phyloP scores from a whole-genome alignment of 2,329 filamentous ascomycete species.

The Chaetomiaceae sp. region DNA sequence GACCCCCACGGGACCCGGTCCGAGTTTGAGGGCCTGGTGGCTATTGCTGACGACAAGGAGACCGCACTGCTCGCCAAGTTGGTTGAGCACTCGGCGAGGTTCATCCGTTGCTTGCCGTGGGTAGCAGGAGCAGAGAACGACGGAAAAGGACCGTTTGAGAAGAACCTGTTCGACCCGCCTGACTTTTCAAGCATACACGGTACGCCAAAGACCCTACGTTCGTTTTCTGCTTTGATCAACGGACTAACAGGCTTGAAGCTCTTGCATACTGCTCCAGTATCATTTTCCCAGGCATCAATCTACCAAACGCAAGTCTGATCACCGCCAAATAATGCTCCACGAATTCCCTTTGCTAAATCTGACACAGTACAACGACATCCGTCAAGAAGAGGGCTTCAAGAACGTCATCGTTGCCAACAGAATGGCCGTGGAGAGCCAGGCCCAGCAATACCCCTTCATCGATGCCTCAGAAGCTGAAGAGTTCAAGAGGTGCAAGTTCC shows the following conservation, averaged over 20 bases:
- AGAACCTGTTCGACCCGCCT: slow-evolving; percentile 64
- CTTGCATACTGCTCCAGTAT: slow-evolving; percentile 42
- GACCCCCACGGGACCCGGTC: slow-evolving; percentile 55
- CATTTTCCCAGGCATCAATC: slow-evolving; percentile 39
- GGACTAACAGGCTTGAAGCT: slow-evolving; percentile 32
- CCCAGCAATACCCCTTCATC: slow-evolving; percentile 50
- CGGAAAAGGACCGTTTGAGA: slow-evolving; percentile 58
- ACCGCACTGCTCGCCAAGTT: slow-evolving; percentile 55
- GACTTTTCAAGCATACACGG: slow-evolving; percentile 71
- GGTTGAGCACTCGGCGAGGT: slow-evolving; percentile 57
- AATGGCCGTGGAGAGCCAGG: slow-evolving; percentile 47
- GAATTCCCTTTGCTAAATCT: too few species aligned
- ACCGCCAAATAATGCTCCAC: too few species aligned
- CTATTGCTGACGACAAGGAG: slow-evolving; percentile 60
- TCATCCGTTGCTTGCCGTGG: slow-evolving; percentile 68
- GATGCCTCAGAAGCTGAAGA: slow-evolving; percentile 53
- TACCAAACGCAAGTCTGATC: slow-evolving; percentile 29
- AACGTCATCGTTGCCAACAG: slow-evolving; percentile 56
- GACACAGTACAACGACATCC: slow-evolving; percentile 48
- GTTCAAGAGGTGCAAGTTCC: slow-evolving; percentile 59
- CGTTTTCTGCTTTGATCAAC: too few species aligned
- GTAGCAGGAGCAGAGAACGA: slow-evolving; percentile 36
- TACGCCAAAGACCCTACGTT: slow-evolving; percentile 31
- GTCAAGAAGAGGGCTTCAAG: slow-evolving; percentile 59
- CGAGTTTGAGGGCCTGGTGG: slow-evolving; percentile 57